Evolutionary conservation across 1,139 yeast species (phyloP), one percentile per base, ranked within the genome.

Genomic region (Blastobotrys arbuscula): DNA sequence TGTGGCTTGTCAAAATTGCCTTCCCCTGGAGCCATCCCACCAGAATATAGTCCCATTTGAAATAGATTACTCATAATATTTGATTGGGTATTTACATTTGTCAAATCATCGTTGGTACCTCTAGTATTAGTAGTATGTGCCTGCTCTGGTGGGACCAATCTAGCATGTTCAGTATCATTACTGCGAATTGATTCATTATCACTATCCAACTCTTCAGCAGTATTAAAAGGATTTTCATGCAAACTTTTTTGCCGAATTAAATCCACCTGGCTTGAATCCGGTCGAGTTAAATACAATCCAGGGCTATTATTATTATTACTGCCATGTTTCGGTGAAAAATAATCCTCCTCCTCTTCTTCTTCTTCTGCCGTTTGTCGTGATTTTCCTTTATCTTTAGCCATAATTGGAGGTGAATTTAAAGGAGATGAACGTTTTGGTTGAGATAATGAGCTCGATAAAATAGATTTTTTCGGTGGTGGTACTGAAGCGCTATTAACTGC

Each of bases 21-120:
- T 2, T 63, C 59, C 3, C 66, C 66, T 3, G 66, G 66, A 3
- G 65, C 66, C 41, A 61, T 45, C 1, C 66, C 66, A 9, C 63
- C 66, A 6, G 59, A 52, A 31, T 57, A 50, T 13, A 56, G 39
- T 5, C 65, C 65, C 45, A 61, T 52, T 28, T 60, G 62, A 28
- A 61, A 44, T 28, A 61, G 20, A 26, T 42, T 46, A 10, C 20
- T 37, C 38, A 46, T 31, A 13, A 44, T 30, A 16, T 34, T 26
- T 4, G 26, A n/a, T 31, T 39, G 47, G n/a, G 47, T 38, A 19
- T 36, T 23, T 2, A n/a, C 15, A 26, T 42, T 21, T 20, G 21
- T 35, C 10, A 16, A 10, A 21, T 24, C 39, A 21, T 42, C 18
- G 7, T 19, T 10, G 36, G 7, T 16, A 13, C 16, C 12, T 16